Evolutionary conservation across 1,284 basidiomycete genomes (phyloP).

Genomic region (Fomitiporia mediterranea): DNA sequence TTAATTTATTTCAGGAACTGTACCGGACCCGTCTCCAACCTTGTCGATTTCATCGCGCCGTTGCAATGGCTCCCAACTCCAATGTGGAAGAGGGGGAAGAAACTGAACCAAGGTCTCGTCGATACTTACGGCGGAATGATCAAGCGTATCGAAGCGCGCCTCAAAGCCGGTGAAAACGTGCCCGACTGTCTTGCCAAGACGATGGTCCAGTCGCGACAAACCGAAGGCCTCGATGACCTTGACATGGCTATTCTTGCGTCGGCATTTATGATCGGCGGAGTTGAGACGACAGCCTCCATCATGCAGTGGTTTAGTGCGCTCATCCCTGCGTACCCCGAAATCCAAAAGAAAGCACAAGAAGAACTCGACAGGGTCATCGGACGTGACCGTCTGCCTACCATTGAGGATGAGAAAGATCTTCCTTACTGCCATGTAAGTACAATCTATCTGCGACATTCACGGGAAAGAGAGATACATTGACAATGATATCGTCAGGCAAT

Average conservation of each 20-base stretch:
- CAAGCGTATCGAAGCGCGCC: slow-evolving; percentile 30
- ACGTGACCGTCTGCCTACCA: slow-evolving; percentile 23
- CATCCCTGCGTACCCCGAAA: slow-evolving; percentile 28
- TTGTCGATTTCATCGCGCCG: slow-evolving; percentile 36
- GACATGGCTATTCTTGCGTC: slow-evolving; percentile 37
- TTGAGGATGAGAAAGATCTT: slow-evolving; percentile 24
- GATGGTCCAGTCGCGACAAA: slow-evolving; percentile 31
- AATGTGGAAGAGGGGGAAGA: slow-evolving; percentile 30
- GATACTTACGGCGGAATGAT: slow-evolving; percentile 36
- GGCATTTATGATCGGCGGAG: slow-evolving; percentile 40
- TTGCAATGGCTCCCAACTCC: slow-evolving; percentile 35
- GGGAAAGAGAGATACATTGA: not conserved
- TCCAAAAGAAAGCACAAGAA: slow-evolving; percentile 27
- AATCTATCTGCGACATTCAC: not conserved
- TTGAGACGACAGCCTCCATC: slow-evolving; percentile 30
- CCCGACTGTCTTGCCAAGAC: slow-evolving; percentile 39
- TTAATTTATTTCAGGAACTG: slow-evolving; percentile 24
- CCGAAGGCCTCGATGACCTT: slow-evolving; percentile 34
- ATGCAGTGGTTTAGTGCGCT: slow-evolving; percentile 31
- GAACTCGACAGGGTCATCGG: slow-evolving; percentile 30
- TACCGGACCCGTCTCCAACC: slow-evolving; percentile 36
- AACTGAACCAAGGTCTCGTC: slow-evolving; percentile 34
- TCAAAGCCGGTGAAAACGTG: slow-evolving; percentile 32
- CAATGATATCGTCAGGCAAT: not conserved
- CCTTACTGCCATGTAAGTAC: slow-evolving; percentile 21